These are phyloP conservation scores for Atractiella rhizophila DNA, from an alignment of 768 basidiomycete genomes.

Conservation along the genomic window DNA sequence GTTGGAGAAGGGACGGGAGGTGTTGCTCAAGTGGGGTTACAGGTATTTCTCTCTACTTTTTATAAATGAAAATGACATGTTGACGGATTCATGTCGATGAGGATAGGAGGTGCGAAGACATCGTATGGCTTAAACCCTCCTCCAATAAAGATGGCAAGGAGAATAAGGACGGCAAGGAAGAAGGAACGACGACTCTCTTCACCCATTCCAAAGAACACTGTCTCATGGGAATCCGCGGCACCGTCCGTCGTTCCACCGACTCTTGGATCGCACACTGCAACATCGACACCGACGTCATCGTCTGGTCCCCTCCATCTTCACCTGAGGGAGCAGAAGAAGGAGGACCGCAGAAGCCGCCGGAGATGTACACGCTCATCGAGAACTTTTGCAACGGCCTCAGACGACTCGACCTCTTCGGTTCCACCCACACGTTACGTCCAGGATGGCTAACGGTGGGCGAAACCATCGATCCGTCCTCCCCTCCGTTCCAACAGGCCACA, in stretches of 20 bases:
- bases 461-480: too few species aligned
- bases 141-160: not conserved
- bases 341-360: constrained; percentile 72
- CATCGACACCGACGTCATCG: constrained; percentile 87
- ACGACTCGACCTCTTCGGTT: constrained; percentile 70
- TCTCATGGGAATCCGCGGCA: constrained; percentile 87
- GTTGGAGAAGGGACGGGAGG: constrained; percentile 68
- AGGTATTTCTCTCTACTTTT: constrained; percentile 7
- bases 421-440: constrained; percentile 36
- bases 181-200: constrained; percentile 59
- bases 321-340: too few species aligned
- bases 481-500: too few species aligned
- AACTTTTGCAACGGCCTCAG: constrained; percentile 89
- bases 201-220: constrained; percentile 88
- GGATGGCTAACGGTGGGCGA: constrained; percentile 76
- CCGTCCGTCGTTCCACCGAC: constrained; percentile 79
- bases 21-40: constrained; percentile 83
- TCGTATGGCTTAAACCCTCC: constrained; percentile 68
- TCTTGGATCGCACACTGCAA: constrained; percentile 97
- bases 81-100: too few species aligned
- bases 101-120: constrained; percentile 60
- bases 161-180: constrained; percentile 30
- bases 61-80: too few species aligned
- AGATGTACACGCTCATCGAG: constrained; percentile 85
- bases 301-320: too few species aligned